Evolutionary conservation across 2,329 filamentous ascomycete genomes (phyloP).

Genomic region (Pyricularia pennisetigena): DNA sequence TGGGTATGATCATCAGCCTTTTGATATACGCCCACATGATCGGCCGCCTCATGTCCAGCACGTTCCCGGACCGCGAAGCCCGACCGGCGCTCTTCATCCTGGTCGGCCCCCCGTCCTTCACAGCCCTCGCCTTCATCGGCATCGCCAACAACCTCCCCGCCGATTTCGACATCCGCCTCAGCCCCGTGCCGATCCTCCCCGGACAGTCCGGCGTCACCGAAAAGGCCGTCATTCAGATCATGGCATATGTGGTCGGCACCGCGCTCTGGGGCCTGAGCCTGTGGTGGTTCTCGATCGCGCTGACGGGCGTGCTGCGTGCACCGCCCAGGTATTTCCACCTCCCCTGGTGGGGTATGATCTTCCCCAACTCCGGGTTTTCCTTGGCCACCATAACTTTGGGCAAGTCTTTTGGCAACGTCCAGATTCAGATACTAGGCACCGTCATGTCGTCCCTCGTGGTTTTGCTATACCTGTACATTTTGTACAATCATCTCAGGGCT

Average conservation of each 20-base stretch:
- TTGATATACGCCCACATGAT: slow-evolving; percentile 50
- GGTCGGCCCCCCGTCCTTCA: slow-evolving; percentile 45
- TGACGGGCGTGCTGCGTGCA: slow-evolving; percentile 28
- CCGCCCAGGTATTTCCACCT: slow-evolving; percentile 25
- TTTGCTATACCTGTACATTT: slow-evolving; percentile 43
- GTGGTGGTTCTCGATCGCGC: slow-evolving; percentile 43
- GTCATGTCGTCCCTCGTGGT: slow-evolving; percentile 46
- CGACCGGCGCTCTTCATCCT: slow-evolving; percentile 55
- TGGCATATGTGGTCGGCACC: slow-evolving; percentile 14
- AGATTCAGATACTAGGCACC: slow-evolving; percentile 41
- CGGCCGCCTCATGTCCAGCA: slow-evolving; percentile 44
- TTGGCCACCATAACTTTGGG: slow-evolving; percentile 49
- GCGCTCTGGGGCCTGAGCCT: slow-evolving; percentile 51
- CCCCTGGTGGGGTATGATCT: slow-evolving; percentile 56
- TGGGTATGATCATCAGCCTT: slow-evolving; percentile 32
- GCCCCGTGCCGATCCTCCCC: slow-evolving; percentile 24
- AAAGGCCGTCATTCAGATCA: slow-evolving; percentile 3
- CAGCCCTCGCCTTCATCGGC: slow-evolving; percentile 26
- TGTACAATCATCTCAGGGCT: slow-evolving; percentile 36
- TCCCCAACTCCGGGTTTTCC: slow-evolving; percentile 55
- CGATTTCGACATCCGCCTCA: slow-evolving; percentile 8
- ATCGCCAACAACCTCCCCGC: slow-evolving; percentile 22
- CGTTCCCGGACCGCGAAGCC: slow-evolving; percentile 37
- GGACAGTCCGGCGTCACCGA: slow-evolving; percentile 5
- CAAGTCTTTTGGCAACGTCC: slow-evolving; percentile 36